These are phyloP conservation scores for Sporothrix euskadiensis DNA, from an alignment of 2,329 filamentous ascomycete species.

Conservation along the genomic window DNA sequence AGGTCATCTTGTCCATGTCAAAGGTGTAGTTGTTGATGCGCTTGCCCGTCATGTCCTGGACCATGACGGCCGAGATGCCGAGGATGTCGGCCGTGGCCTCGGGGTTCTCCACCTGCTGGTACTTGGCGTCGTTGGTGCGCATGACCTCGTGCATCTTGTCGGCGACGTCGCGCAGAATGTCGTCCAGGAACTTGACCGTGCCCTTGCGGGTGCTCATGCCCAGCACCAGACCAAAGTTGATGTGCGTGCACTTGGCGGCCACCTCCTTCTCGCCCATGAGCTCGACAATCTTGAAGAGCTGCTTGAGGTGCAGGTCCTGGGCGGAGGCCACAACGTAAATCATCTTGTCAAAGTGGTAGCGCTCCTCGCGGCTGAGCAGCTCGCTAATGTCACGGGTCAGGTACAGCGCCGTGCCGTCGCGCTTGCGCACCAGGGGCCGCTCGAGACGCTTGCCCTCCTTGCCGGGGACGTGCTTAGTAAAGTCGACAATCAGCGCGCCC, in stretches of 20 bases:
- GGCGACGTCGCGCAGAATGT: constrained; percentile 74
- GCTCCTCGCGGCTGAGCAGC: constrained; percentile 63
- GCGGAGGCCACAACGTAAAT: constrained; percentile 74
- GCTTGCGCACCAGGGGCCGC: constrained; percentile 70
- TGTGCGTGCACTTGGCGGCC: constrained; percentile 67
- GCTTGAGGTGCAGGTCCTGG: constrained; percentile 71
- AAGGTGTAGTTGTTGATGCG: constrained; percentile 68
- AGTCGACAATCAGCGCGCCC: constrained; percentile 73
- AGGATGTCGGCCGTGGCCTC: constrained; percentile 79
- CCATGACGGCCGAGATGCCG: constrained; percentile 94
- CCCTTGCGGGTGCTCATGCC: constrained; percentile 71
- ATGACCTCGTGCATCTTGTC: constrained; percentile 99
- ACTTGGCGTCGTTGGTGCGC: constrained; percentile 87
- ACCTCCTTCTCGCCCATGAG: constrained; percentile 69
- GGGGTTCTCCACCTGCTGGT: constrained; percentile 83
- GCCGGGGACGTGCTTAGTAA: constrained; percentile 65
- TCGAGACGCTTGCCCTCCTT: constrained; percentile 70
- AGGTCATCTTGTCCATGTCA: constrained; percentile 79
- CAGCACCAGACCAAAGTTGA: constrained; percentile 73
- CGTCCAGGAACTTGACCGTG: constrained; percentile 72
- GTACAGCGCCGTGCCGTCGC: constrained; percentile 74
- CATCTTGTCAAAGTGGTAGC: constrained; percentile 73
- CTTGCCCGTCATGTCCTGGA: constrained; percentile 97
- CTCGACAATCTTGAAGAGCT: constrained; percentile 75
- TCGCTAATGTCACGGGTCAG: constrained; percentile 77